phyloP scores from a whole-genome alignment of 2,329 filamentous ascomycete species.

The Rhynchosporium agropyri region DNA sequence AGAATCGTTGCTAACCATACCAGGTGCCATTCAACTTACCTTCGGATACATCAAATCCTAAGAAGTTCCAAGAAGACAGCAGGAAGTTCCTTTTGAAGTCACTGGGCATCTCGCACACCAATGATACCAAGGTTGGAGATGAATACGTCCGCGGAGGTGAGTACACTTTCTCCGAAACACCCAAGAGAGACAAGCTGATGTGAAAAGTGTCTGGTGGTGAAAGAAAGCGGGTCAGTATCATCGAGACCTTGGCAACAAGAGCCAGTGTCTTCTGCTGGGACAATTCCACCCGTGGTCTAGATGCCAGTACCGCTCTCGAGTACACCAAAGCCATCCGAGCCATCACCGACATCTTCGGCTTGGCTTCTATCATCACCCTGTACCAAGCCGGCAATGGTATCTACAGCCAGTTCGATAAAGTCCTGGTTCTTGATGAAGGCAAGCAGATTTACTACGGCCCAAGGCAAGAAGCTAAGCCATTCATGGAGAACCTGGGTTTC shows the following conservation, averaged over 20 bases:
- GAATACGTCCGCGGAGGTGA: constrained; percentile 58
- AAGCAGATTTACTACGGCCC: constrained; percentile 68
- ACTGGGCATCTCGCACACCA: constrained; percentile 56
- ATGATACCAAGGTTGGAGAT: constrained; percentile 57
- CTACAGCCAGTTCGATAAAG: constrained; percentile 71
- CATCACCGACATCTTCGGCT: constrained; percentile 63
- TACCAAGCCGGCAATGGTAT: constrained; percentile 74
- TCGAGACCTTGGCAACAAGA: constrained; percentile 47
- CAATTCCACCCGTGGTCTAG: constrained; percentile 66
- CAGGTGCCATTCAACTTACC: constrained; percentile 46
- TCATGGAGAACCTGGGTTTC: constrained; percentile 68
- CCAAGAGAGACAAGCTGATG: neutral
- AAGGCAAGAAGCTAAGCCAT: constrained; percentile 58
- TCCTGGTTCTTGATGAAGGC: constrained; percentile 67
- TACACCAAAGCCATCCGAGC: constrained; percentile 63
- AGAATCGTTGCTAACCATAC: neutral
- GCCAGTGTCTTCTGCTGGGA: constrained; percentile 64
- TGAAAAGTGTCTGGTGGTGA: constrained; percentile 59
- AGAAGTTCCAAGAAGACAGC: constrained; percentile 49
- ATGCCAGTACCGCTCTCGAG: constrained; percentile 69
- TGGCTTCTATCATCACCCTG: constrained; percentile 63
- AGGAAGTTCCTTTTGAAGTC: constrained; percentile 39
- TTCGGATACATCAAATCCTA: constrained; percentile 45
- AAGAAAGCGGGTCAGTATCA: constrained; percentile 62
- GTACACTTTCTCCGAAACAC: neutral